A percentile compares a stretch with the other conserved stretches of the same genome.
Evolutionary conservation across 2,329 filamentous ascomycete species (phyloP).

Genomic region (Aspergillus texensis): DNA sequence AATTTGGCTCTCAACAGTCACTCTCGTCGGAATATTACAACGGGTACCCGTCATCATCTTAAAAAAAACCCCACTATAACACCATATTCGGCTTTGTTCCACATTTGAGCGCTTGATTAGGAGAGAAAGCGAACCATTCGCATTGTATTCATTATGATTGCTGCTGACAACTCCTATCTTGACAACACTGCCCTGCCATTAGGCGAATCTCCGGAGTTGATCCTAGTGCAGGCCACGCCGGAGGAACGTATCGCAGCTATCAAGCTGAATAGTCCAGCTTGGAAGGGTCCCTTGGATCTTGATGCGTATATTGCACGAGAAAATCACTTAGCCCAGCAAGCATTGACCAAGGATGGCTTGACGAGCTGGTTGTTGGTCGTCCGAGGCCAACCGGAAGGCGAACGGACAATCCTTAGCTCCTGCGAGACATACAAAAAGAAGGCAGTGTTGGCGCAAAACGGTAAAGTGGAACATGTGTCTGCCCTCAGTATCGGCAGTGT

Average conservation of each 20-base stretch:
- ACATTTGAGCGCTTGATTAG: background rate
- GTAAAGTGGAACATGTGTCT: conserved; percentile 57
- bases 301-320: conserved; percentile 63
- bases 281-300: conserved; percentile 59
- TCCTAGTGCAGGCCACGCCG: conserved; percentile 57
- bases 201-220: conserved; percentile 54
- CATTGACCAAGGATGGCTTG: conserved; percentile 58
- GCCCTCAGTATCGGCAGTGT: conserved; percentile 79
- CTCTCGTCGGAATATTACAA: background rate
- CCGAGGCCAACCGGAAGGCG: conserved; percentile 37
- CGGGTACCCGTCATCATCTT: background rate
- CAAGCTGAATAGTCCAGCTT: conserved; percentile 58
- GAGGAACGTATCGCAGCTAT: conserved; percentile 57
- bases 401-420: conserved; percentile 55
- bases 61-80: background rate
- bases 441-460: conserved; percentile 50
- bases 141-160: conserved; percentile 36
- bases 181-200: conserved; percentile 43
- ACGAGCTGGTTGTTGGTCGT: conserved; percentile 65
- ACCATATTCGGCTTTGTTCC: background rate
- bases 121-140: conserved; percentile 1
- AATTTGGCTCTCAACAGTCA: background rate
- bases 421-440: conserved; percentile 58
- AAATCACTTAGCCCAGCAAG: conserved; percentile 53
- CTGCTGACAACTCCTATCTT: conserved; percentile 30